Conservation (phyloP, 2,329 filamentous ascomycete species). For the Ceratocystis ficicola region DNA sequence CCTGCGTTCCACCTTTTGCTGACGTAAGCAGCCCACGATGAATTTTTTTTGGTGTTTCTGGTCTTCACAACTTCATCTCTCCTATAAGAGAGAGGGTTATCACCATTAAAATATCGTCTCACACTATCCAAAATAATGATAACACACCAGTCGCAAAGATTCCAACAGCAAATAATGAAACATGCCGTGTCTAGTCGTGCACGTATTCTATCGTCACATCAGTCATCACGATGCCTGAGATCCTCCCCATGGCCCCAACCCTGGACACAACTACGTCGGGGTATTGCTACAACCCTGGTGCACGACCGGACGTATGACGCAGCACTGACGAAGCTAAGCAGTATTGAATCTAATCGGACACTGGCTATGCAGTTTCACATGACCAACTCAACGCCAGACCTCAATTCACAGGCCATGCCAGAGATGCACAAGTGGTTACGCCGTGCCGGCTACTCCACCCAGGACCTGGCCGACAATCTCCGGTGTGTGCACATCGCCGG, state of each 20-base stretch:
- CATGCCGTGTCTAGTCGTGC: background rate
- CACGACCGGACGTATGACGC: conserved; percentile 41
- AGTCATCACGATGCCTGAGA: background rate
- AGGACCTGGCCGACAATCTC: conserved; percentile 33
- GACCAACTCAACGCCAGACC: conserved; percentile 25
- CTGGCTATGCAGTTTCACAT: conserved; percentile 41
- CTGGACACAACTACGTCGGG: background rate
- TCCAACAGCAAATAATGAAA: background rate
- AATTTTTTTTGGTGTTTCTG: conserved; percentile 14
- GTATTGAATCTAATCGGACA: conserved; percentile 67
- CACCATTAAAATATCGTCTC: background rate
- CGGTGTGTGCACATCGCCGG: conserved; percentile 71
- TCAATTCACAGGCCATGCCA: conserved; percentile 65
- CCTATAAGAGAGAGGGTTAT: background rate
- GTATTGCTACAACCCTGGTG: conserved; percentile 5
- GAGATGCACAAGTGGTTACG: conserved; percentile 70
- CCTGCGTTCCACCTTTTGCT: conserved; percentile 11
- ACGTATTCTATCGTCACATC: background rate
- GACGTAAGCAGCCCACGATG: conserved; percentile 18
- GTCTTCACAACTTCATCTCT: background rate
- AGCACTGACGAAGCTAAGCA: conserved; percentile 62
- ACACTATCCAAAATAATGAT: conserved; percentile 3
- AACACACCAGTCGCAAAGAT: background rate
- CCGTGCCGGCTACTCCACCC: conserved; percentile 57
- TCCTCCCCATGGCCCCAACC: background rate